Conservation (phyloP, 2,329 filamentous ascomycete species). For the Pseudopyrenochaeta lycopersici region DNA sequence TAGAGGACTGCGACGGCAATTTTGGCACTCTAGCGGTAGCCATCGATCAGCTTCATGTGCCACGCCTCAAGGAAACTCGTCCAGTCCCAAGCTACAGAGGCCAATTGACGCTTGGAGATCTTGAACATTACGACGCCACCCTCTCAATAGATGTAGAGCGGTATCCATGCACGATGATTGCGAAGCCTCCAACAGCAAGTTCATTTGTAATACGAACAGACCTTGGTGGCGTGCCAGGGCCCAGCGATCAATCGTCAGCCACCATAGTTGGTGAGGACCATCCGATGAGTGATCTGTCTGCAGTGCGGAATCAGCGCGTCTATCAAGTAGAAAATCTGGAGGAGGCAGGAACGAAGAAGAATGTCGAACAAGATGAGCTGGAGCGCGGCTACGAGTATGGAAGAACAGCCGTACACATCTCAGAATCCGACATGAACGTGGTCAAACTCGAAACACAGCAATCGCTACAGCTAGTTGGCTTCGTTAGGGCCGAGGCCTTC, state of each 20-base stretch:
- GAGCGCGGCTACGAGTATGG: slow-evolving; percentile 97
- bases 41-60: slow-evolving; percentile 79
- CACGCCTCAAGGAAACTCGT: slow-evolving; percentile 77
- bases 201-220: slow-evolving; percentile 71
- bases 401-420: slow-evolving; percentile 88
- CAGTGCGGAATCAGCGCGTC: slow-evolving; percentile 77
- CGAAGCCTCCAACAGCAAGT: slow-evolving; percentile 77
- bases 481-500: slow-evolving; percentile 79
- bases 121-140: slow-evolving; percentile 75
- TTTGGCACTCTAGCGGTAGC: slow-evolving; percentile 90
- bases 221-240: slow-evolving; percentile 54
- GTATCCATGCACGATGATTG: slow-evolving; percentile 85
- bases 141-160: slow-evolving; percentile 87
- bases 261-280: slow-evolving; percentile 56
- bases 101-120: slow-evolving; percentile 79
- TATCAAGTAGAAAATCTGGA: slow-evolving; percentile 83
- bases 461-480: slow-evolving; percentile 84
- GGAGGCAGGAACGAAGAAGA: slow-evolving; percentile 79
- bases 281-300: slow-evolving; percentile 61
- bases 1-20: slow-evolving; percentile 71
- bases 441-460: slow-evolving; percentile 84
- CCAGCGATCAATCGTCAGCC: slow-evolving; percentile 62
- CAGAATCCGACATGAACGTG: slow-evolving; percentile 83
- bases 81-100: slow-evolving; percentile 84
- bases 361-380: slow-evolving; percentile 82